Evolutionary conservation across 768 basidiomycete genomes (phyloP).

Genomic region (Mycena olivaceomarginata): DNA sequence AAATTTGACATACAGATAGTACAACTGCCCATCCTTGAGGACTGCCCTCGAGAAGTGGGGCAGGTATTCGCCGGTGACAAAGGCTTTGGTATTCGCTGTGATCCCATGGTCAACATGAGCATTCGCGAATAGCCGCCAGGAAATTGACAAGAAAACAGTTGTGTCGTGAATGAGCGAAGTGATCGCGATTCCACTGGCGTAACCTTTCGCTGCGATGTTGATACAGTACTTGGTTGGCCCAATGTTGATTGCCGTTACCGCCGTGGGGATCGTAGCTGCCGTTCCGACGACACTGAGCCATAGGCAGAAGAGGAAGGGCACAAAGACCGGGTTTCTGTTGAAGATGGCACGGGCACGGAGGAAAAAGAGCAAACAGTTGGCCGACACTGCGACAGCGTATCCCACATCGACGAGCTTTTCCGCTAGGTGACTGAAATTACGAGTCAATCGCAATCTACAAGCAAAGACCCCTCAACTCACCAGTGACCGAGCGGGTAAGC

Average conservation of each 20-base stretch:
- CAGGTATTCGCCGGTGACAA: background rate
- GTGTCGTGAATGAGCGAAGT: background rate
- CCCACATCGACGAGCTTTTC: background rate
- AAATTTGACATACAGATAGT: background rate
- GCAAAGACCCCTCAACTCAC: too few species aligned
- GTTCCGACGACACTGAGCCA: background rate
- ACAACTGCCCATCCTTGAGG: background rate
- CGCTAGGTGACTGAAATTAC: too few species aligned
- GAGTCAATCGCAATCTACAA: too few species aligned
- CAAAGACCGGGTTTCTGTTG: background rate
- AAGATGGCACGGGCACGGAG: slow-evolving; percentile 3
- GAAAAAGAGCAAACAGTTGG: background rate
- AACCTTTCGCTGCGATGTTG: background rate
- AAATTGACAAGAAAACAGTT: background rate
- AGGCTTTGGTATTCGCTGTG: background rate
- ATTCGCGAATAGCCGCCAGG: background rate
- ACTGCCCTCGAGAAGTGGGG: background rate
- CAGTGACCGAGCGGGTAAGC: background rate
- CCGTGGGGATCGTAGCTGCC: background rate
- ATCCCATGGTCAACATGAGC: background rate
- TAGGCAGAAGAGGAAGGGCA: background rate
- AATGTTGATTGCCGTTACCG: background rate
- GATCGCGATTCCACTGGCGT: background rate
- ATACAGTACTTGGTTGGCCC: background rate
- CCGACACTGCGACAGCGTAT: background rate